These are phyloP conservation scores for Clavispora phyllophila DNA, from an alignment of 805 yeast genomes.

Conservation along the genomic window DNA sequence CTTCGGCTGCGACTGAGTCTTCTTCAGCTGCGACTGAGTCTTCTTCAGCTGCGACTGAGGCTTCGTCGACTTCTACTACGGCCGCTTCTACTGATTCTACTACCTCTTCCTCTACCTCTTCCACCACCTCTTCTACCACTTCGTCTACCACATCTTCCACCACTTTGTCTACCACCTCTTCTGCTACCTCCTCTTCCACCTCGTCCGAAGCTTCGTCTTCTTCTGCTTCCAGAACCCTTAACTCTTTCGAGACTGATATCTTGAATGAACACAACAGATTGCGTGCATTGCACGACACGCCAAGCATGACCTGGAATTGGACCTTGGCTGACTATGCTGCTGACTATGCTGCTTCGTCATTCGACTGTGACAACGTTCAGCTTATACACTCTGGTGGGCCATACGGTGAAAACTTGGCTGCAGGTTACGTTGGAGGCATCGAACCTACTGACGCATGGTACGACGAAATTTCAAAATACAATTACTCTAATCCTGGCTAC, in stretches of 20 bases:
- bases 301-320: slow-evolving; percentile 28
- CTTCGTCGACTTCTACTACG: slow-evolving; percentile 1
- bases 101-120: slow-evolving; percentile 13
- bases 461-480: slow-evolving; percentile 53
- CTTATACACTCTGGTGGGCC: slow-evolving; percentile 60
- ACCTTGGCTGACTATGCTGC: slow-evolving; percentile 31
- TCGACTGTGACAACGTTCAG: slow-evolving; percentile 54
- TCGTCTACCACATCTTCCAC: not conserved
- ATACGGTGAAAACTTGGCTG: slow-evolving; percentile 76
- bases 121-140: not conserved
- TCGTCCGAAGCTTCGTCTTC: slow-evolving; percentile 1
- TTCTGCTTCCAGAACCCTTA: slow-evolving; percentile 6
- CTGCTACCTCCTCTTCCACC: not conserved
- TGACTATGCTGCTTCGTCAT: slow-evolving; percentile 42
- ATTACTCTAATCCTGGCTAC: slow-evolving; percentile 48
- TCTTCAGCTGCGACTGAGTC: not conserved
- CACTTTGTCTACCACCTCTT: not conserved
- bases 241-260: slow-evolving; percentile 24
- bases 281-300: slow-evolving; percentile 33
- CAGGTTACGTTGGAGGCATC: slow-evolving; percentile 54
- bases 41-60: not conserved
- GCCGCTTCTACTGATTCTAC: slow-evolving; percentile 13
- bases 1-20: not conserved
- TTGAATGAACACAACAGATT: slow-evolving; percentile 32
- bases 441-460: slow-evolving; percentile 73